These are phyloP conservation scores for Epichloe amarillans DNA, from an alignment of 2,329 filamentous ascomycete species.

Conservation along the genomic window DNA sequence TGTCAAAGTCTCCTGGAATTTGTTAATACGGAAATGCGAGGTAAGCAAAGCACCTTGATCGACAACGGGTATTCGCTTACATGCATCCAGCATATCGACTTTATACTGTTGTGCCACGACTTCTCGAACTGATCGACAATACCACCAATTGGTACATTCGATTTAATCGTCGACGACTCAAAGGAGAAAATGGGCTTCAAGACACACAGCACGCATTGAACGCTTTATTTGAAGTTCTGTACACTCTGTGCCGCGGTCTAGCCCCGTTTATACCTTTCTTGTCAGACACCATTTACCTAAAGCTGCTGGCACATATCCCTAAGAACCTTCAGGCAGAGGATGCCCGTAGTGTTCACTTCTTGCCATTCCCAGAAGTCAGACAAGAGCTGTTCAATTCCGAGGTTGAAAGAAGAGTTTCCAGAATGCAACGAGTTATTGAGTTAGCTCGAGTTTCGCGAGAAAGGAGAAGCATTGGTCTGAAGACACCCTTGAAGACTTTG, in stretches of 20 bases:
- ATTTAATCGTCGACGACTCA: constrained; percentile 81
- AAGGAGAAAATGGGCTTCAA: constrained; percentile 74
- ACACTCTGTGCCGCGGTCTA: constrained; percentile 73
- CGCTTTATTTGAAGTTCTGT: constrained; percentile 86
- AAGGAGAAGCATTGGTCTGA: constrained; percentile 69
- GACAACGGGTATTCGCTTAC: background rate
- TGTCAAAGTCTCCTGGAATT: constrained; percentile 86
- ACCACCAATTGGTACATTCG: constrained; percentile 99
- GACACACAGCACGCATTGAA: constrained; percentile 88
- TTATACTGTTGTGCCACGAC: constrained; percentile 81
- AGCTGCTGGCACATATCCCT: constrained; percentile 70
- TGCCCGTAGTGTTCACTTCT: constrained; percentile 78
- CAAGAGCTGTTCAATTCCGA: constrained; percentile 76
- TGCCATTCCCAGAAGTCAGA: constrained; percentile 77
- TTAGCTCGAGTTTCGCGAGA: constrained; percentile 78
- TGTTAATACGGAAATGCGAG: constrained; percentile 83
- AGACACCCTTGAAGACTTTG: constrained; percentile 80
- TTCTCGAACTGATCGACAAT: constrained; percentile 78
- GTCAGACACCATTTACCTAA: constrained; percentile 85
- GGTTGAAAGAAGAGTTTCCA: constrained; percentile 72
- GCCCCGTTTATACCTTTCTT: constrained; percentile 95
- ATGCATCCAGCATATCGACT: constrained; percentile 46
- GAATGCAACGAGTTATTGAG: constrained; percentile 95
- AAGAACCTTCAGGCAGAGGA: constrained; percentile 56
- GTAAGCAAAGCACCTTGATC: constrained; percentile 27